These are phyloP conservation scores for Alternaria rosae DNA, from an alignment of 2,329 filamentous ascomycete genomes.

Conservation along the genomic window DNA sequence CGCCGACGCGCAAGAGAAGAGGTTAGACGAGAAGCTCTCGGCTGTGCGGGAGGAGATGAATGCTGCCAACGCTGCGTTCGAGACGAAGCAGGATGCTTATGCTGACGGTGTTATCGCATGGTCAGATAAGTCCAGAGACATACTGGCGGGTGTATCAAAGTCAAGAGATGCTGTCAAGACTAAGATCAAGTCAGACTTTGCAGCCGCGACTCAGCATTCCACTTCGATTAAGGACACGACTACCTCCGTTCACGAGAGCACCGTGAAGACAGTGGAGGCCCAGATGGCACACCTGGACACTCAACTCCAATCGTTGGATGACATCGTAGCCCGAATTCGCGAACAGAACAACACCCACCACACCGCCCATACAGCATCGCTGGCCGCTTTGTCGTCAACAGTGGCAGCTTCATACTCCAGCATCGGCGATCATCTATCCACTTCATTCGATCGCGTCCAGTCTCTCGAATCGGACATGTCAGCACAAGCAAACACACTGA, in stretches of 20 bases:
- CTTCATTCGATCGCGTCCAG: conserved; percentile 72
- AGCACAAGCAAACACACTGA: conserved; percentile 65
- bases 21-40: conserved; percentile 70
- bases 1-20: conserved; percentile 74
- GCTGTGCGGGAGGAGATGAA: conserved; percentile 70
- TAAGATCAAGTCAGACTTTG: conserved; percentile 87
- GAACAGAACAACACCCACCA: conserved; percentile 82
- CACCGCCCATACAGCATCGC: conserved; percentile 69
- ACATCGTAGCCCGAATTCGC: conserved; percentile 84
- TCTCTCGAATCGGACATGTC: conserved; percentile 73
- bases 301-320: conserved; percentile 90
- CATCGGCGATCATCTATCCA: conserved; percentile 73
- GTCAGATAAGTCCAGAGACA: conserved; percentile 71
- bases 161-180: conserved; percentile 81
- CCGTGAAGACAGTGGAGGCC: conserved; percentile 85
- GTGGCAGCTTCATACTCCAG: conserved; percentile 77
- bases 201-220: conserved; percentile 78
- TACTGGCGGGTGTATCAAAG: conserved; percentile 74
- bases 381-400: conserved; percentile 70
- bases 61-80: conserved; percentile 69
- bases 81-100: conserved; percentile 71
- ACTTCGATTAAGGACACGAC: conserved; percentile 84
- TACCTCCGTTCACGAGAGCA: conserved; percentile 87
- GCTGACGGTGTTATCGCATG: conserved; percentile 76
- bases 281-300: conserved; percentile 85